Percentiles rank a stretch among this genome's conserved stretches.
These are phyloP conservation scores for Colletotrichum sp. DNA, from an alignment of 2,329 filamentous ascomycete species.

Conservation along the genomic window DNA sequence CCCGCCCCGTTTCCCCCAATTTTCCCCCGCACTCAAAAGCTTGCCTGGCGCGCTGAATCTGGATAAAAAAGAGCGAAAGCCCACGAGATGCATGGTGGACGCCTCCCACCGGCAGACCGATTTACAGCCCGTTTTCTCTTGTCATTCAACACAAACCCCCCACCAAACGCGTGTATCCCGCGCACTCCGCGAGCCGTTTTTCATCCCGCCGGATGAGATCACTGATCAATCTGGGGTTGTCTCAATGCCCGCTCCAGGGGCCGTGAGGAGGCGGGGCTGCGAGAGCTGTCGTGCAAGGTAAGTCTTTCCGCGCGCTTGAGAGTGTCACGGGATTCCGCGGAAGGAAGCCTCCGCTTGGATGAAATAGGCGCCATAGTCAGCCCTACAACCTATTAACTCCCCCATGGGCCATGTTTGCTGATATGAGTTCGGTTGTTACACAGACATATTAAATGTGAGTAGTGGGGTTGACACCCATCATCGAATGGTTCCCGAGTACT, in stretches of 20 bases:
- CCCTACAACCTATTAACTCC: not conserved
- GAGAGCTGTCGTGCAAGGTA: conserved; percentile 6
- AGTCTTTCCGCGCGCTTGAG: not conserved
- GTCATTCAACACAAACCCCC: not conserved
- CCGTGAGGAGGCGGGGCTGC: not conserved
- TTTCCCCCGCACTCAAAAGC: not conserved
- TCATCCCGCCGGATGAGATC: not conserved
- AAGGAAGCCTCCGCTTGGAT: not conserved
- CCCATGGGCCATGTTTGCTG: not conserved
- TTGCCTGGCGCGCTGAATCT: not conserved
- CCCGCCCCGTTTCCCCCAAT: not conserved
- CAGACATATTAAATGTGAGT: conserved; percentile 15
- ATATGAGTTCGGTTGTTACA: not conserved
- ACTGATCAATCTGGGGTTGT: not conserved
- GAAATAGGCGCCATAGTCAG: not conserved
- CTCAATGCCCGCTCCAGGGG: not conserved
- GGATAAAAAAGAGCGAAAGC: not conserved
- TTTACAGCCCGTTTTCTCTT: not conserved
- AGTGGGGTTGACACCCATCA: not conserved
- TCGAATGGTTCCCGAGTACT: not conserved
- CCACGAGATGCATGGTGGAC: not conserved
- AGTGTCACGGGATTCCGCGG: not conserved
- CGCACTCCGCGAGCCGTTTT: not conserved
- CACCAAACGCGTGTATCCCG: not conserved
- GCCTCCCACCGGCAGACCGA: not conserved